Percentiles rank a stretch among this genome's conserved stretches.
Evolutionary conservation across 108 stramenopile species (phyloP).

Genomic region (Skeletonema marinoi): DNA sequence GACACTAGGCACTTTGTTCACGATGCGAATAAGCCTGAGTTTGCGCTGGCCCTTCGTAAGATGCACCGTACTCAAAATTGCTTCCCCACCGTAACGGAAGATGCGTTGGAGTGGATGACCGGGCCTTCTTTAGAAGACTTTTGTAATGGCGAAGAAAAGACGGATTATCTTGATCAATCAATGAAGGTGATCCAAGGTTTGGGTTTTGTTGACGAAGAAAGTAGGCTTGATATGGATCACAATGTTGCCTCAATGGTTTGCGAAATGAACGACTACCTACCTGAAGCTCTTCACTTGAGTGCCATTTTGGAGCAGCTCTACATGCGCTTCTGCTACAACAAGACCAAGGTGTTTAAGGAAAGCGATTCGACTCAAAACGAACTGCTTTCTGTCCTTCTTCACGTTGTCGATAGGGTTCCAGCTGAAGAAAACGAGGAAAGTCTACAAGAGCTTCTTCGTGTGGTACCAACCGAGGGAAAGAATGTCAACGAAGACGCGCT

Average conservation of each 20-base stretch:
- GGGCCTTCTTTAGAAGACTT: conserved; percentile 83
- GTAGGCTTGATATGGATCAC: conserved; percentile 87
- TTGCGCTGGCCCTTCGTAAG: conserved; percentile 73
- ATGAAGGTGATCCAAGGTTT: conserved; percentile 69
- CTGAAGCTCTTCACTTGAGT: conserved; percentile 77
- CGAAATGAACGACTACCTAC: conserved; percentile 85
- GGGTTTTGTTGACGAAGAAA: conserved; percentile 76
- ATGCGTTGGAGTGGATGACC: conserved; percentile 86
- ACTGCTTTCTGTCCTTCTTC: conserved; percentile 83
- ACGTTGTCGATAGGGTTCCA: conserved; percentile 84
- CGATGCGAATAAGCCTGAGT: conserved; percentile 56
- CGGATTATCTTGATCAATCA: conserved; percentile 76
- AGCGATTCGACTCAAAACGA: conserved; percentile 88
- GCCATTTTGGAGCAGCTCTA: conserved; percentile 80
- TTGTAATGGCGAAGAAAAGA: conserved; percentile 60
- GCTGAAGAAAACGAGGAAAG: conserved; percentile 79
- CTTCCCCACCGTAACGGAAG: conserved; percentile 81
- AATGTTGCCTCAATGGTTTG: conserved; percentile 84
- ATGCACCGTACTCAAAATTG: conserved; percentile 76
- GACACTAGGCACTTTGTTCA: conserved; percentile 78
- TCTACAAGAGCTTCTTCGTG: conserved; percentile 79
- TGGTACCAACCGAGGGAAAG: conserved; percentile 59
- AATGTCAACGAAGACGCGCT: conserved; percentile 72
- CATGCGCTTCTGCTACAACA: conserved; percentile 85
- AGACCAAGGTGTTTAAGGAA: conserved; percentile 84